Percentiles rank a stretch among this genome's conserved stretches.
These are phyloP conservation scores for Globisporangium iwayamae DNA, from an alignment of 352 stramenopile species.

Conservation along the genomic window DNA sequence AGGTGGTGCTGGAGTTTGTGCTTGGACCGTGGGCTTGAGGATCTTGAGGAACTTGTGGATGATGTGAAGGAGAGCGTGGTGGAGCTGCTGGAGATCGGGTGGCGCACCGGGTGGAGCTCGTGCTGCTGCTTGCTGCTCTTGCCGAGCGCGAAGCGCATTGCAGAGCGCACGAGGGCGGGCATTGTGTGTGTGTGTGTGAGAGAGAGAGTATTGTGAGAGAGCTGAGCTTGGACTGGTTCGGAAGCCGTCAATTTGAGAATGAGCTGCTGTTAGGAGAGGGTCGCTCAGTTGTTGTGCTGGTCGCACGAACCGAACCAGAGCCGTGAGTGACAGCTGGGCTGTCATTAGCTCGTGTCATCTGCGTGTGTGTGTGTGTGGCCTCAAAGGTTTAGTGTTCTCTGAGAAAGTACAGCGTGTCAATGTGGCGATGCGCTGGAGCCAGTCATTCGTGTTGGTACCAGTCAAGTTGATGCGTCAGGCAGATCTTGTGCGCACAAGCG, in stretches of 20 bases:
- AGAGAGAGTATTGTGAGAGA: not conserved
- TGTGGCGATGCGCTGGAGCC: not conserved
- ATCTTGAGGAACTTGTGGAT: not conserved
- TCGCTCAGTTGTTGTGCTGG: not conserved
- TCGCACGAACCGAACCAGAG: not conserved
- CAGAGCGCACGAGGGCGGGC: conserved; percentile 12
- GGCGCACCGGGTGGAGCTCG: conserved; percentile 5
- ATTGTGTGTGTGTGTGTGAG: not conserved
- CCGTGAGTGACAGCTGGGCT: not conserved
- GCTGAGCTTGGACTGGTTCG: not conserved
- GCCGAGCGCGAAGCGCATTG: conserved; percentile 17
- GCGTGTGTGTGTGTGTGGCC: not conserved
- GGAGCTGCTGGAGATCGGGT: conserved; percentile 3
- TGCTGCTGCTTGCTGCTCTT: conserved; percentile 13
- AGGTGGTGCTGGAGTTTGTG: conserved; percentile 6
- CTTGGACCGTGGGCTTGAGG: not conserved
- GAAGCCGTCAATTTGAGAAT: not conserved
- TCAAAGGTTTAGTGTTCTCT: not conserved
- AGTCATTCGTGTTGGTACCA: not conserved
- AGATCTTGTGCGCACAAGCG: not conserved
- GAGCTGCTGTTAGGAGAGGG: not conserved
- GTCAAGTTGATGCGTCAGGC: too few relatives aligned
- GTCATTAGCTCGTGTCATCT: not conserved
- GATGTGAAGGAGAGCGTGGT: not conserved
- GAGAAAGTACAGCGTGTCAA: not conserved